A percentile compares a stretch with the other conserved stretches of the same genome.
Evolutionary conservation across 2,329 filamentous ascomycete genomes (phyloP).

Genomic region (Macrophomina phaseolina): DNA sequence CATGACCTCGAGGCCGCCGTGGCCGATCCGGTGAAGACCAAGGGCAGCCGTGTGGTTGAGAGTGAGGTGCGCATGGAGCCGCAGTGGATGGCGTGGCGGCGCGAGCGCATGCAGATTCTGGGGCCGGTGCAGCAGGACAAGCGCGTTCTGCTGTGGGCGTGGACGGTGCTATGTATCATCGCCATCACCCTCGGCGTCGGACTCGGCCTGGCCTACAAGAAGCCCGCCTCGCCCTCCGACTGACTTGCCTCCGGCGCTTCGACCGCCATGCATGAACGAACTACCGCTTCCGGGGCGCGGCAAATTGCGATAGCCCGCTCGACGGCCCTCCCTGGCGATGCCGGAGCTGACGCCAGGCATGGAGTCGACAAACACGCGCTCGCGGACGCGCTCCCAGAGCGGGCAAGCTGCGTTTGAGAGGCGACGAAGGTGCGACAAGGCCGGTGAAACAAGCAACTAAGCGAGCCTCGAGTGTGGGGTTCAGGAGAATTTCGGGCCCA

Average conservation of each 20-base stretch:
- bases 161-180: conserved; percentile 13
- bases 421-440: background rate
- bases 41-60: background rate
- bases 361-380: conserved; percentile 10
- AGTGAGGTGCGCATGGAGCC: conserved; percentile 18
- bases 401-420: background rate
- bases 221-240: background rate
- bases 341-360: background rate
- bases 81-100: conserved; percentile 21
- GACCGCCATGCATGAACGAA: conserved; percentile 9
- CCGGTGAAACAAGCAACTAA: conserved; percentile 19
- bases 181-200: conserved; percentile 20
- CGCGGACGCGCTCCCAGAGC: background rate
- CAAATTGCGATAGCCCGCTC: conserved; percentile 9
- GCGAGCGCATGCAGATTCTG: conserved; percentile 23
- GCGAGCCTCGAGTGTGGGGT: conserved; percentile 9
- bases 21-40: conserved; percentile 2
- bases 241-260: background rate
- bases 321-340: background rate
- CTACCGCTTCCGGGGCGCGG: background rate
- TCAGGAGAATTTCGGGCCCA: conserved; percentile 11
- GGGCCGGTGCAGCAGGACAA: conserved; percentile 24
- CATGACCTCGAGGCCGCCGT: conserved; percentile 4
- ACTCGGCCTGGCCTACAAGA: conserved; percentile 16
- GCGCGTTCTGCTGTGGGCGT: conserved; percentile 20